Percentiles rank a stretch among this genome's conserved stretches.
phyloP scores from a whole-genome alignment of 1,284 basidiomycete genomes.

The Boletellus deceptivus region DNA sequence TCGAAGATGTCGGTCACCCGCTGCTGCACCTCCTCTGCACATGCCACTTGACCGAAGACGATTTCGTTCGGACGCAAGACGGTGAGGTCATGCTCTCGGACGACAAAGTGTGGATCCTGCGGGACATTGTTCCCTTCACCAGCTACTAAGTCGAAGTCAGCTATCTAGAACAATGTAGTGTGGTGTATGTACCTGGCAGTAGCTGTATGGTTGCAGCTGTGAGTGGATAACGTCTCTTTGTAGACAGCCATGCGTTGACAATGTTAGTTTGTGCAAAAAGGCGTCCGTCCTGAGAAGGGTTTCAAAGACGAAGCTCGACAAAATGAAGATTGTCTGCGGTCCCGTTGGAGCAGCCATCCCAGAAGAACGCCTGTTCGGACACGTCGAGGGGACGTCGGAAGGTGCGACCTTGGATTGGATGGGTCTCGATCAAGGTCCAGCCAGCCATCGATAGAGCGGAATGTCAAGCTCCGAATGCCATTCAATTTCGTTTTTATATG shows the following conservation, averaged over 20 bases:
- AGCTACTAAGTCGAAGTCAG: not conserved
- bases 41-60: slow-evolving; percentile 6
- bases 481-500: too few relatives aligned
- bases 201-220: not conserved
- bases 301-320: not conserved
- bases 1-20: slow-evolving; percentile 3
- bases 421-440: not conserved
- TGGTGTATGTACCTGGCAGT: not conserved
- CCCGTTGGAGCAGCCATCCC: not conserved
- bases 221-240: not conserved
- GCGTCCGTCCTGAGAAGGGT: not conserved
- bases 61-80: slow-evolving; percentile 12
- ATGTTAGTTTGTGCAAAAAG: not conserved
- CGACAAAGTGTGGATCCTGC: slow-evolving; percentile 11
- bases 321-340: not conserved
- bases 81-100: slow-evolving; percentile 19
- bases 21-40: slow-evolving; percentile 9
- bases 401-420: not conserved
- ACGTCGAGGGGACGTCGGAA: not conserved
- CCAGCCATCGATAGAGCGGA: not conserved
- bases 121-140: not conserved
- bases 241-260: not conserved
- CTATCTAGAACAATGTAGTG: not conserved
- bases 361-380: not conserved
- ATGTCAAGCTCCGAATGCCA: too few relatives aligned